These are phyloP conservation scores for Staphylotrichum longicolle DNA, from an alignment of 495 filamentous ascomycete species.

Conservation along the genomic window DNA sequence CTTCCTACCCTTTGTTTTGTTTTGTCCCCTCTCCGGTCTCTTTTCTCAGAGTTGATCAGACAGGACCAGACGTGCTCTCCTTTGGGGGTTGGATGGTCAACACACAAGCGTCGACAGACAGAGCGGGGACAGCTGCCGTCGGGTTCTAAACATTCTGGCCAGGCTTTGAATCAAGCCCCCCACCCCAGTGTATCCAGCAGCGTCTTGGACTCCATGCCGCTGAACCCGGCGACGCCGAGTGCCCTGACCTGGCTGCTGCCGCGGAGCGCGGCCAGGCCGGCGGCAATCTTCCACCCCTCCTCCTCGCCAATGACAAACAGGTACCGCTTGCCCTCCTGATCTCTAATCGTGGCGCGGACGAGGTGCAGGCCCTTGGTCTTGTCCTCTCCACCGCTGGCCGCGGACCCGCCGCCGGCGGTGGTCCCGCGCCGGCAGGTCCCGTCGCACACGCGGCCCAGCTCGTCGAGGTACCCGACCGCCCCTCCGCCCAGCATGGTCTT, in stretches of 20 bases:
- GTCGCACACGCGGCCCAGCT: slow-evolving; percentile 60
- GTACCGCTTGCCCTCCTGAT: slow-evolving; percentile 78
- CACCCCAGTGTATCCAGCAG: slow-evolving; percentile 63
- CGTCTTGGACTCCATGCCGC: slow-evolving; percentile 56
- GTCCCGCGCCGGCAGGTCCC: slow-evolving; percentile 53
- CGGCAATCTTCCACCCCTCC: slow-evolving; percentile 90
- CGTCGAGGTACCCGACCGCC: slow-evolving; percentile 57
- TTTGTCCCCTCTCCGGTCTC: too few species aligned
- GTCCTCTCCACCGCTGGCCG: slow-evolving; percentile 44
- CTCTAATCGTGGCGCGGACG: slow-evolving; percentile 75
- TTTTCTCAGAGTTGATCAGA: too few species aligned
- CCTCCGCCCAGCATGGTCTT: slow-evolving; percentile 56
- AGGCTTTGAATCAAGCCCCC: slow-evolving; percentile 15
- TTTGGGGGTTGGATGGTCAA: too few species aligned
- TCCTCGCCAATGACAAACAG: slow-evolving; percentile 78
- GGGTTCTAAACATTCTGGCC: too few species aligned
- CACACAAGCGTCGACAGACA: too few species aligned
- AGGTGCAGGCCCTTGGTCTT: slow-evolving; percentile 63
- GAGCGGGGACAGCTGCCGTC: too few species aligned
- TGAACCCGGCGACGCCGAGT: slow-evolving; percentile 62
- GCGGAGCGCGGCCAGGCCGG: slow-evolving; percentile 71
- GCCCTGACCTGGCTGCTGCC: slow-evolving; percentile 67
- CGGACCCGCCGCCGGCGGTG: slow-evolving; percentile 34
- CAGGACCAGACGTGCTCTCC: too few species aligned
- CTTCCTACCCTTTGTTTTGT: too few species aligned